Evolutionary conservation across 2,329 filamentous ascomycete genomes (phyloP).

Genomic region (Pseudogymnoascus sp.): DNA sequence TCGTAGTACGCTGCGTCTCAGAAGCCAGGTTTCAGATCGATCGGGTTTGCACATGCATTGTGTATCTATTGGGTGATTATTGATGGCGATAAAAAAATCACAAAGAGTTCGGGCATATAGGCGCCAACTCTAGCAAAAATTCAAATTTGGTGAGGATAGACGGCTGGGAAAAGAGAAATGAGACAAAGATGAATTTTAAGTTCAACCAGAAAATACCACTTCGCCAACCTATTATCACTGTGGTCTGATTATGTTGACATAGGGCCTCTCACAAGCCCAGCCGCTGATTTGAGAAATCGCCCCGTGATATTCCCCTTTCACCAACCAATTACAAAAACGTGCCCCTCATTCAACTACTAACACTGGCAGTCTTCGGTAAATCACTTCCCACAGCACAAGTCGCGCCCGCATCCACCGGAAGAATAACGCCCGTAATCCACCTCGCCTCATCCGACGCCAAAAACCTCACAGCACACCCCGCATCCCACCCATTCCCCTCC

Average conservation of each 20-base stretch:
- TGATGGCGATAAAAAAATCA: background rate
- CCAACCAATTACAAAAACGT: background rate
- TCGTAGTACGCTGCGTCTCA: background rate
- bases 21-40: background rate
- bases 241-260: background rate
- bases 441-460: conserved; percentile 42
- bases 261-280: background rate
- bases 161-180: background rate
- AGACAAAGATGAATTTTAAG: background rate
- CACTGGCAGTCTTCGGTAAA: conserved; percentile 24
- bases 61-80: background rate
- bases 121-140: background rate
- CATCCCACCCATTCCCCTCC: conserved; percentile 46
- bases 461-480: conserved; percentile 41
- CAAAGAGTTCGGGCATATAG: no score
- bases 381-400: conserved; percentile 36
- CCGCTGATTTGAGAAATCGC: background rate
- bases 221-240: background rate
- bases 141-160: background rate
- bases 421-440: conserved; percentile 41
- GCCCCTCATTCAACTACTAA: background rate
- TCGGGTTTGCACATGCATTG: background rate
- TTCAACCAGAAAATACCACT: background rate
- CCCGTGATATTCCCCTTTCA: background rate
- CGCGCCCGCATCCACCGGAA: conserved; percentile 40